phyloP scores from a whole-genome alignment of 2,329 filamentous ascomycete genomes.

The Hypomyces perniciosus region DNA sequence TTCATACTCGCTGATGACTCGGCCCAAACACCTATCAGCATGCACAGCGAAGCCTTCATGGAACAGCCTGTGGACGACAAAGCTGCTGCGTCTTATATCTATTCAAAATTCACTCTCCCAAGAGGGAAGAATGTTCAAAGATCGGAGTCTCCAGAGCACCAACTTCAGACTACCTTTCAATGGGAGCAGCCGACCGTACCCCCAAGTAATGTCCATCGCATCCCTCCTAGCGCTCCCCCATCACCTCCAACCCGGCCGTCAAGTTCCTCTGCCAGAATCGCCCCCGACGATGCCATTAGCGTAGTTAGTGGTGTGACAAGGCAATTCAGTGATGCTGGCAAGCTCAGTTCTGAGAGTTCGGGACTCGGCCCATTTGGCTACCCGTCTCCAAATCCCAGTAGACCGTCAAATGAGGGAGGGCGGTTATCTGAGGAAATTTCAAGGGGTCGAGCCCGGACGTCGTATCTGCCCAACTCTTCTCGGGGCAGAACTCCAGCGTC shows the following conservation, averaged over 20 bases:
- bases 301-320: conserved; percentile 30
- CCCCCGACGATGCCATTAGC: conserved; percentile 32
- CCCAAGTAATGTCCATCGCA: conserved; percentile 37
- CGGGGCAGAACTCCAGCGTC: conserved; percentile 43
- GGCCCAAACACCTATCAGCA: conserved; percentile 63
- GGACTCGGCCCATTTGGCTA: conserved; percentile 32
- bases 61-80: conserved; percentile 43
- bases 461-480: conserved; percentile 32
- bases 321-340: conserved; percentile 45
- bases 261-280: conserved; percentile 43
- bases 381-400: conserved; percentile 39
- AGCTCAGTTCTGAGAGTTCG: conserved; percentile 42
- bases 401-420: conserved; percentile 39
- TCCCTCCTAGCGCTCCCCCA: conserved; percentile 45
- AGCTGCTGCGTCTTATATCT: conserved; percentile 64
- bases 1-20: conserved; percentile 59
- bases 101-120: conserved; percentile 78
- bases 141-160: conserved; percentile 52
- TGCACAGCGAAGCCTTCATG: conserved; percentile 63
- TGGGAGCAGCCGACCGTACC: conserved; percentile 53
- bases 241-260: conserved; percentile 57
- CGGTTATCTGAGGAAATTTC: conserved; percentile 44
- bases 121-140: conserved; percentile 74
- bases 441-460: conserved; percentile 39
- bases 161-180: conserved; percentile 48